A percentile compares a stretch with the other conserved stretches of the same genome.
Conservation (phyloP, 345 rosid genomes). For the Camelina sativa region DNA sequence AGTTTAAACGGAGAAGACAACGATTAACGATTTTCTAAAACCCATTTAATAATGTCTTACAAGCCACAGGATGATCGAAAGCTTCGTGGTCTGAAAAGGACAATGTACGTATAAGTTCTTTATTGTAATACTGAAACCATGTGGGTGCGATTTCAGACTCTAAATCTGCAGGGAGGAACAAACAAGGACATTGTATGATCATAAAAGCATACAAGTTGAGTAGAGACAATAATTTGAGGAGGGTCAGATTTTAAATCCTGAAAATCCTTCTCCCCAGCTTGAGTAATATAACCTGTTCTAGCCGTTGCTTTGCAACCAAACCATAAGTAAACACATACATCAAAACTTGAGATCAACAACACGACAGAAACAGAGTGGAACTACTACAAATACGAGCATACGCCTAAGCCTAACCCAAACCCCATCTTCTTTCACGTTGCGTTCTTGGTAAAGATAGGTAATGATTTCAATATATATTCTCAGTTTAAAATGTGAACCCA, state of each 20-base stretch:
- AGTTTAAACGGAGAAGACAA: too few species aligned
- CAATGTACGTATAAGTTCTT: too few species aligned
- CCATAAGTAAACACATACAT: conserved; percentile 31
- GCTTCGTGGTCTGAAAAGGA: too few species aligned
- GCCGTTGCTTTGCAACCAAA: conserved; percentile 78
- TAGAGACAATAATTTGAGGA: too few species aligned
- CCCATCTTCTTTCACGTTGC: too few species aligned
- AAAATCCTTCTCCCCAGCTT: conserved; percentile 70
- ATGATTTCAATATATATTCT: background rate
- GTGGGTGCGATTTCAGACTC: too few species aligned
- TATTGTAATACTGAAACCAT: too few species aligned
- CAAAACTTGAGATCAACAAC: conserved; percentile 18
- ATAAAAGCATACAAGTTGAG: background rate
- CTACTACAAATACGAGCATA: background rate
- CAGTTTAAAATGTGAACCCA: background rate
- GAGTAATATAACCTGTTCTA: conserved; percentile 68
- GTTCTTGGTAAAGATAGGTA: background rate
- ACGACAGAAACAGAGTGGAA: conserved; percentile 16
- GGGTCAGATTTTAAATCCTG: too few species aligned
- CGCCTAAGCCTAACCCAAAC: too few species aligned
- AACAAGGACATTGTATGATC: background rate
- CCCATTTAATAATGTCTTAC: conserved; percentile 54
- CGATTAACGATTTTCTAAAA: conserved; percentile 27
- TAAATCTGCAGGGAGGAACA: too few species aligned
- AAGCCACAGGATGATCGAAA: conserved; percentile 98